Percentiles rank a stretch among this genome's conserved stretches.
Conservation (phyloP, 2,329 filamentous ascomycete species). For the Phialocephala subalpina region DNA sequence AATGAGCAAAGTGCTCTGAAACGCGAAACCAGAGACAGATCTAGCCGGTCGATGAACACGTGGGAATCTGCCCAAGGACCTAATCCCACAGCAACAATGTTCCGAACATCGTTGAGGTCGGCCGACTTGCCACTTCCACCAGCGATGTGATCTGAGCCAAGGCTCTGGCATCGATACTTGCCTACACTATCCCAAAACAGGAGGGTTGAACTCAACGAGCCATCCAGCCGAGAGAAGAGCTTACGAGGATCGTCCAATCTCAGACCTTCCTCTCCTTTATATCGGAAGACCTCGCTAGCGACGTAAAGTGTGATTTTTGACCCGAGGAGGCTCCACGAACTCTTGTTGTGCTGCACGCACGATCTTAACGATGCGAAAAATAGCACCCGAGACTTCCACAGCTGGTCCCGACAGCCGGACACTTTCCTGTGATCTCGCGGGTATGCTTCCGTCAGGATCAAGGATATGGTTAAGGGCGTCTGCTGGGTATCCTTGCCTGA, state of each 20-base stretch:
- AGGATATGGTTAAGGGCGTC: too few relatives aligned
- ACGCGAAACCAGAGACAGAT: background rate
- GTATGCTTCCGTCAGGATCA: too few relatives aligned
- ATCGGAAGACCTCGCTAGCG: background rate
- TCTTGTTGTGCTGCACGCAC: too few relatives aligned
- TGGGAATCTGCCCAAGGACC: conserved; percentile 4
- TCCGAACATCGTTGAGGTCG: background rate
- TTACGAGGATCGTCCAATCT: background rate
- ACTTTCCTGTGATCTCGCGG: too few relatives aligned
- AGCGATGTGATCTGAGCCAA: background rate
- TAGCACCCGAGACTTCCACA: too few relatives aligned
- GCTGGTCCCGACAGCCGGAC: too few relatives aligned
- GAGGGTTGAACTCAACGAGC: background rate
- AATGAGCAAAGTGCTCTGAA: conserved; percentile 2
- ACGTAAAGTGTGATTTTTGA: background rate
- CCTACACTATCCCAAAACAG: background rate
- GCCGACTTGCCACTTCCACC: background rate
- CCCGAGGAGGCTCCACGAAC: too few relatives aligned
- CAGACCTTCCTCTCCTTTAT: background rate
- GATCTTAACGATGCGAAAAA: too few relatives aligned
- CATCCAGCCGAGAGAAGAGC: background rate
- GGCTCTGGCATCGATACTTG: background rate
- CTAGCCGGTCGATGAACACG: background rate
- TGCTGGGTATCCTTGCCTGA: too few relatives aligned
- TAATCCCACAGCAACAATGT: conserved; percentile 2